Conservation (phyloP, 2,329 filamentous ascomycete genomes). For the Ilyonectria robusta region DNA sequence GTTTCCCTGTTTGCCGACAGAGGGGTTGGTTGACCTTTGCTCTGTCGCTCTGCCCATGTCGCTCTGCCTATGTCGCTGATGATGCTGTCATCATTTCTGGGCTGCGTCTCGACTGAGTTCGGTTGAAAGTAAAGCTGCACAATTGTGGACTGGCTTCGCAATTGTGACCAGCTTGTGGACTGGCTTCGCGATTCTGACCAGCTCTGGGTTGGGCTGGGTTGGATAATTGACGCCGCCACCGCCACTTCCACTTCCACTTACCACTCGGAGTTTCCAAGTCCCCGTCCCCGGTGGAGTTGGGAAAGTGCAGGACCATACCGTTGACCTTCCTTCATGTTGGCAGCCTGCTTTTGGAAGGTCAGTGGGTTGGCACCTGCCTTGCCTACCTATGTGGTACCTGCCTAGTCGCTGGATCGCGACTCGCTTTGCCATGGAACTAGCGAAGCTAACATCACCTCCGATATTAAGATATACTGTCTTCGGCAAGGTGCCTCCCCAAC, state of each 20-base stretch:
- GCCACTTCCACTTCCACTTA: neutral
- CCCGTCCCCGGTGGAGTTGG: neutral
- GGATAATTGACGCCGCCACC: neutral
- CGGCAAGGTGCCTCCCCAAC: neutral
- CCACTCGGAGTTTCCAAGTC: neutral
- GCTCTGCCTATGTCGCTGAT: constrained; percentile 7
- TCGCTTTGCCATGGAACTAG: neutral
- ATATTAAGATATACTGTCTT: neutral
- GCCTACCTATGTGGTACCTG: too few species aligned
- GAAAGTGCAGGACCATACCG: neutral
- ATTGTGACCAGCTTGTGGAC: constrained; percentile 10
- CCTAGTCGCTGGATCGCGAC: neutral
- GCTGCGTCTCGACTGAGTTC: neutral
- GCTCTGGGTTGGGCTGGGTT: constrained; percentile 10
- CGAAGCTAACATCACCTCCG: neutral
- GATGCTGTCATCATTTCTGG: neutral
- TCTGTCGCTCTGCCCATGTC: constrained; percentile 3
- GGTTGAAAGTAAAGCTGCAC: constrained; percentile 2
- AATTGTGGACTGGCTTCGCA: constrained; percentile 15
- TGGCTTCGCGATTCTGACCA: constrained; percentile 12
- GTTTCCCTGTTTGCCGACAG: constrained; percentile 16
- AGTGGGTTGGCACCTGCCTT: too few species aligned
- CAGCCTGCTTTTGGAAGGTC: too few species aligned
- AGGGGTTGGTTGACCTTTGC: constrained; percentile 13
- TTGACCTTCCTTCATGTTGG: too few species aligned